These are phyloP conservation scores for Penicillium sp. DNA, from an alignment of 2,329 filamentous ascomycete species.

Conservation along the genomic window DNA sequence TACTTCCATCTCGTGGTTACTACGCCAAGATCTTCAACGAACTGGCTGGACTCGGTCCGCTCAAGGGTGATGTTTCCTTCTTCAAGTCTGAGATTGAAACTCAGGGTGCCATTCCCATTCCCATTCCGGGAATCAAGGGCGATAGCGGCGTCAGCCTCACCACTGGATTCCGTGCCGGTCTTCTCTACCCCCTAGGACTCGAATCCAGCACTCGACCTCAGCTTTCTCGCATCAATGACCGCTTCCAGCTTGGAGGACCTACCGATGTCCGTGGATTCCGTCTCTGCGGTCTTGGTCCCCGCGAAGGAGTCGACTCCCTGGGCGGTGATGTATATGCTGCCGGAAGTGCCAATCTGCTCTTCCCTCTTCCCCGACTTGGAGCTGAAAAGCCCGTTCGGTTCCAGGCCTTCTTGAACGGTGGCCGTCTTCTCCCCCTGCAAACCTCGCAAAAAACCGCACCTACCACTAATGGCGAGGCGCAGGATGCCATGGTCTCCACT, in stretches of 20 bases:
- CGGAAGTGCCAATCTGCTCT: conserved; percentile 78
- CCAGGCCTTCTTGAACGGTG: conserved; percentile 89
- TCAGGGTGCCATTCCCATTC: conserved; percentile 72
- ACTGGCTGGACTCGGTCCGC: conserved; percentile 79
- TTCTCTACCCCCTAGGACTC: conserved; percentile 78
- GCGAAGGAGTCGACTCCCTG: conserved; percentile 80
- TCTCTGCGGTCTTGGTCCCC: conserved; percentile 82
- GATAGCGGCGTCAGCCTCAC: conserved; percentile 80
- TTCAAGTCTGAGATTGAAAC: conserved; percentile 88
- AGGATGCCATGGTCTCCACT: conserved; percentile 55
- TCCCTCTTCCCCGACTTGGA: conserved; percentile 80
- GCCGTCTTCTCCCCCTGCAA: conserved; percentile 76
- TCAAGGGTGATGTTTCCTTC: conserved; percentile 90
- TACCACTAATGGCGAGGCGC: conserved; percentile 51
- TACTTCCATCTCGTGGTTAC: conserved; percentile 81
- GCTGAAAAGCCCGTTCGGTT: conserved; percentile 81
- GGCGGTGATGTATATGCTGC: conserved; percentile 93
- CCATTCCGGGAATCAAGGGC: conserved; percentile 67
- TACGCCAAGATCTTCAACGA: conserved; percentile 76
- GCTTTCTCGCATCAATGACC: conserved; percentile 84
- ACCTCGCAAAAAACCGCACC: conserved; percentile 51
- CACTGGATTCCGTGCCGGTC: conserved; percentile 75
- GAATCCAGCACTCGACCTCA: conserved; percentile 56
- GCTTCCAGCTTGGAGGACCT: conserved; percentile 91
- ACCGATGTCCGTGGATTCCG: conserved; percentile 95